These are phyloP conservation scores for Leccinum subrobustum DNA, from an alignment of 1,284 basidiomycete genomes.

Conservation along the genomic window DNA sequence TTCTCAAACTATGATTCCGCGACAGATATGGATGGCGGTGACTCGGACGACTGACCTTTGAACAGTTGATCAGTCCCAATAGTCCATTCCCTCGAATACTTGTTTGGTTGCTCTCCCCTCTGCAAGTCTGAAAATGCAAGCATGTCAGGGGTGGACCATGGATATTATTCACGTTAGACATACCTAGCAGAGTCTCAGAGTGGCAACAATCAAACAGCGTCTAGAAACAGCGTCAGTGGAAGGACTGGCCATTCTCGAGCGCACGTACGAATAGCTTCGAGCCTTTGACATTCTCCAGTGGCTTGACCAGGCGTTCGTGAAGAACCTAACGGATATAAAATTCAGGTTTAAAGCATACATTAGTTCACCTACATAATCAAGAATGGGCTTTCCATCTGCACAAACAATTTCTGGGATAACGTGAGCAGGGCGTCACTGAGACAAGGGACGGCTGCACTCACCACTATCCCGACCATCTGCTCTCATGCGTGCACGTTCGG, in stretches of 20 bases:
- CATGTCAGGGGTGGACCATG: not conserved
- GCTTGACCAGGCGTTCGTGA: conserved; percentile 20
- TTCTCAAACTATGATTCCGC: not conserved
- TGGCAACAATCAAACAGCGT: conserved; percentile 32
- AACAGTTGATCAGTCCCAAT: conserved; percentile 20
- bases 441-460: conserved; percentile 12
- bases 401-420: conserved; percentile 20
- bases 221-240: conserved; percentile 12
- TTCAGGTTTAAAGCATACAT: not conserved
- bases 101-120: conserved; percentile 15
- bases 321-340: conserved; percentile 16
- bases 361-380: conserved; percentile 19
- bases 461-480: conserved; percentile 38
- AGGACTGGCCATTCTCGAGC: not conserved
- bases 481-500: conserved; percentile 21
- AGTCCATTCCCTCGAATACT: conserved; percentile 10
- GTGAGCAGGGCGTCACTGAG: not conserved
- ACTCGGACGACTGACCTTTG: conserved; percentile 8
- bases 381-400: conserved; percentile 23
- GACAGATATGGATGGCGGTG: not conserved
- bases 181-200: conserved; percentile 30
- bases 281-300: conserved; percentile 21
- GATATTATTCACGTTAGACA: conserved; percentile 4
- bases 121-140: conserved; percentile 18
- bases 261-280: conserved; percentile 21